Evolutionary conservation across 179 eudicot species (phyloP), one percentile per base, ranked within the genome.

Genomic region (Carnegiea gigantea): DNA sequence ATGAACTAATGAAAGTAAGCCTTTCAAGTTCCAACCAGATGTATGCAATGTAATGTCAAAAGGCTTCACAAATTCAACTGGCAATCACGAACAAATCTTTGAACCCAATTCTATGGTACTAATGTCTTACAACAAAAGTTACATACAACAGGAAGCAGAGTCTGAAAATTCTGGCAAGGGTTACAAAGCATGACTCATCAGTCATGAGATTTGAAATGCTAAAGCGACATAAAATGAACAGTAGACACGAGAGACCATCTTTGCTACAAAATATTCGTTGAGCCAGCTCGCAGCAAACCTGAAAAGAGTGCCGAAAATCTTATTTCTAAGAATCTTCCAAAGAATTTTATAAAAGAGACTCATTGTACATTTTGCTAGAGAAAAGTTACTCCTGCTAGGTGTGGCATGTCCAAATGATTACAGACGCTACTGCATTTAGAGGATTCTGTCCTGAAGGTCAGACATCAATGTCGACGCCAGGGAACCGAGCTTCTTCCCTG

Each of bases 381-480:
- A 59, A 67, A 70, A 64, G 43, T 77, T 79, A 43, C 71, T 48
- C 21, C 46, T 44, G 73, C 83, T 77, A 73, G 70, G 21, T 77
- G 84, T 70, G 57, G 77, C 78, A 81, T 73, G 70, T 80, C 76
- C 75, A 76, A 76, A 77, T 60, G 82, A 64, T 73, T 77, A 80
- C 62, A 57, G 76, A 86, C 43, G 40, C 53, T 57, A 44, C 46
- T 54, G 43, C 51, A 76, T 26, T 90, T 85, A 91, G 80, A 95
- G 97, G 78, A 92, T 84, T 87, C 98, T 87, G 83, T 95, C 99
- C 88, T 95, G 95, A 67, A 95, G 83, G 88, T 95, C 98, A 13
- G 90, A 83, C 83, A 94, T 87, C 70, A 95, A 77, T 44, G 87
- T 88, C 44, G 98, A 94, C 3, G 97, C 99, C 73, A 95, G 43